Conservation (phyloP, 495 filamentous ascomycete genomes). For the Penicillium longicatenatum region DNA sequence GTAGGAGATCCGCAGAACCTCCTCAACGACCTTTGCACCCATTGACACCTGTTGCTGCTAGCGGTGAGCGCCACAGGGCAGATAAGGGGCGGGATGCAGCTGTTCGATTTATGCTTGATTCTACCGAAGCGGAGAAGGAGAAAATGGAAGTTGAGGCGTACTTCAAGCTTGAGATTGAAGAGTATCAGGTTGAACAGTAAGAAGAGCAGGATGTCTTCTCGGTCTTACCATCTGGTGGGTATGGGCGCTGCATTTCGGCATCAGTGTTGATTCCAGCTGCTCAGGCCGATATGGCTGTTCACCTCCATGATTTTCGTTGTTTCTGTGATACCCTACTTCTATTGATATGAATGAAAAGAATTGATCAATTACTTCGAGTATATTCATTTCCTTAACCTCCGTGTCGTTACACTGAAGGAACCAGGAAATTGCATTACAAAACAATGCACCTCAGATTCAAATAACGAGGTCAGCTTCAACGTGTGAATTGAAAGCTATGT, state of each 20-base stretch:
- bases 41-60: slow-evolving; percentile 42
- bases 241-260: neutral
- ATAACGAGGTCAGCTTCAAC: slow-evolving; percentile 21
- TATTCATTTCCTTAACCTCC: neutral
- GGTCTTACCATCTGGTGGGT: neutral
- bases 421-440: neutral
- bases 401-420: neutral
- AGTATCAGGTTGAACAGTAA: slow-evolving; percentile 50
- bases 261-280: neutral
- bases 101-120: slow-evolving; percentile 87
- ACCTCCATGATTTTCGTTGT: neutral
- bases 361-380: neutral
- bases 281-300: neutral
- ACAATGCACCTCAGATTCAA: neutral
- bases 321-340: slow-evolving; percentile 13
- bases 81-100: slow-evolving; percentile 71
- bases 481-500: slow-evolving; percentile 29
- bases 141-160: slow-evolving; percentile 64
- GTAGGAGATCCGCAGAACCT: neutral
- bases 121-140: slow-evolving; percentile 72
- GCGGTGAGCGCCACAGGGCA: slow-evolving; percentile 46
- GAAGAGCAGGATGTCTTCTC: too few species aligned
- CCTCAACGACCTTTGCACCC: slow-evolving; percentile 24
- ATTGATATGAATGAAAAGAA: neutral
- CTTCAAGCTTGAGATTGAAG: slow-evolving; percentile 76